phyloP scores from a whole-genome alignment of 225 moss, liverwort and hornwort genomes.

The Lunularia cruciata region DNA sequence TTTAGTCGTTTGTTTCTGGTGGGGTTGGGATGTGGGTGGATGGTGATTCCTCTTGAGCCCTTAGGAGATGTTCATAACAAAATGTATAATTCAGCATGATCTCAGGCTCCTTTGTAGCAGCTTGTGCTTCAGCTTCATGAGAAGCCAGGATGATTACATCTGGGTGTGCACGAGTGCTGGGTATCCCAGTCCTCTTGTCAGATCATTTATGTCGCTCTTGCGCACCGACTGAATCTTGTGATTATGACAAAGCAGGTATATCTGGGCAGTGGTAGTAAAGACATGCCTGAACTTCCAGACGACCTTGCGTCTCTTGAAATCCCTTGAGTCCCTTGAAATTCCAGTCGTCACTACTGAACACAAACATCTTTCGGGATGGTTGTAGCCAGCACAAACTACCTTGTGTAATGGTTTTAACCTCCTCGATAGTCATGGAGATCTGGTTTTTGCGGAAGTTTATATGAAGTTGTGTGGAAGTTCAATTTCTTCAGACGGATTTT shows the following conservation, averaged over 20 bases:
- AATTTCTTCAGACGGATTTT: background rate
- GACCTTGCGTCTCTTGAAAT: no score
- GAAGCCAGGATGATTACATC: background rate
- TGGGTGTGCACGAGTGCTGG: background rate
- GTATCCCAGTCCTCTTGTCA: background rate
- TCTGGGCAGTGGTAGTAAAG: background rate
- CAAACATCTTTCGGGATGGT: background rate
- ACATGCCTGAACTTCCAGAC: background rate
- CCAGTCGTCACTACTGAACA: background rate
- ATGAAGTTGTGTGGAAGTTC: background rate
- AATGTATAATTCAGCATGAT: background rate
- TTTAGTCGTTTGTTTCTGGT: background rate
- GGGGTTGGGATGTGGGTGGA: background rate
- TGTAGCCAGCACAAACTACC: background rate
- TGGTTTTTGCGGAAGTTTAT: background rate
- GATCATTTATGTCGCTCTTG: background rate
- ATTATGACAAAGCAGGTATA: no score
- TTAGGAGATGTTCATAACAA: background rate
- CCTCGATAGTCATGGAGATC: background rate
- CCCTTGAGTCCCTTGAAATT: background rate
- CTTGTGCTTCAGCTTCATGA: background rate
- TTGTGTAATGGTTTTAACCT: no score
- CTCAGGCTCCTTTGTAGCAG: background rate
- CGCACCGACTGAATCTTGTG: background rate
- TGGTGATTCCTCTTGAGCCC: background rate